phyloP scores from a whole-genome alignment of 163 green algal species.

The Scenedesmus sp. region DNA sequence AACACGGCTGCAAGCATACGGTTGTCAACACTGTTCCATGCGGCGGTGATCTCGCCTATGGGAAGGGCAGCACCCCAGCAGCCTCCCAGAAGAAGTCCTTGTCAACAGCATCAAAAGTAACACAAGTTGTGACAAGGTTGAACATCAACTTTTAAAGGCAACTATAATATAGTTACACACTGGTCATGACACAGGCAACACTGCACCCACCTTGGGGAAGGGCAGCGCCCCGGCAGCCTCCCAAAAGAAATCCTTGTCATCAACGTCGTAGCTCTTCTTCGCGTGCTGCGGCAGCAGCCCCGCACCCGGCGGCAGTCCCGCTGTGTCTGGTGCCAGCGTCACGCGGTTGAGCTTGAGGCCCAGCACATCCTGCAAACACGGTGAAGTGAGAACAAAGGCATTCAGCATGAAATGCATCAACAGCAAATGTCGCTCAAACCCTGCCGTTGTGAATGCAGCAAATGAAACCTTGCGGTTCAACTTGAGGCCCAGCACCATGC shows the following conservation, averaged over 20 bases:
- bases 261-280: conserved; percentile 80
- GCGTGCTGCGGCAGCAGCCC: conserved; percentile 28
- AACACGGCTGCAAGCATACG: no score
- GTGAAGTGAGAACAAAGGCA: not conserved
- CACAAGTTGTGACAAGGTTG: no score
- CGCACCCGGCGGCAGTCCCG: conserved; percentile 40
- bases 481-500: not conserved
- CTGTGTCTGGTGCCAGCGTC: conserved; percentile 59
- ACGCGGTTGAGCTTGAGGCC: conserved; percentile 94
- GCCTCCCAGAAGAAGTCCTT: conserved; percentile 85
- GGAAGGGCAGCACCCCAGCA: conserved; percentile 50
- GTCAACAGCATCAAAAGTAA: conserved; percentile 65
- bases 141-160: no score
- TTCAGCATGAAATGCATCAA: no score
- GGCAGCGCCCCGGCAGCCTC: conserved; percentile 71
- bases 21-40: no score
- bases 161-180: no score
- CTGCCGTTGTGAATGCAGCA: no score
- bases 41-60: conserved; percentile 1
- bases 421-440: no score
- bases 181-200: no score
- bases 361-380: conserved; percentile 88
- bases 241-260: conserved; percentile 93
- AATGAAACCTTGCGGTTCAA: no score
- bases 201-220: conserved; percentile 82